Percentiles rank a stretch among this genome's conserved stretches.
phyloP scores from a whole-genome alignment of 768 basidiomycete genomes.

The Ramaria rubella region DNA sequence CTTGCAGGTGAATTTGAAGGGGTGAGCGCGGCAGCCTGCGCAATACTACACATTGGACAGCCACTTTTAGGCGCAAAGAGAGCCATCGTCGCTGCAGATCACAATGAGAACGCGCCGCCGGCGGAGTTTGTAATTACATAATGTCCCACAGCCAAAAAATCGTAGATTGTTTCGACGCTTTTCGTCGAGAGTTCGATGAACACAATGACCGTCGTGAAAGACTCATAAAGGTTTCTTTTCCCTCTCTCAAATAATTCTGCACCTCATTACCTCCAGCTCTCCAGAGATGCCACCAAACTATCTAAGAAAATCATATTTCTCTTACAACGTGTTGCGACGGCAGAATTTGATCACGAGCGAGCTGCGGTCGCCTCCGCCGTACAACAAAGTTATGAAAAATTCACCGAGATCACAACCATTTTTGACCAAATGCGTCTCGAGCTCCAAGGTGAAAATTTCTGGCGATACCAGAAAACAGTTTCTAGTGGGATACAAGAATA shows the following conservation, averaged over 20 bases:
- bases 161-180: conserved; percentile 44
- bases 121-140: neutral
- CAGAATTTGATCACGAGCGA: conserved; percentile 28
- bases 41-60: conserved; percentile 73
- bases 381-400: conserved; percentile 47
- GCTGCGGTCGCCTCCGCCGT: conserved; percentile 38
- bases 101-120: neutral
- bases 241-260: neutral
- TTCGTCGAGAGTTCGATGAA: conserved; percentile 70
- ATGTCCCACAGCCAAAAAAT: conserved; percentile 8
- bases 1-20: conserved; percentile 38
- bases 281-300: conserved; percentile 82
- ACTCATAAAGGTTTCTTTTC: conserved; percentile 70
- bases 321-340: conserved; percentile 65
- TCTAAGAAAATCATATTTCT: conserved; percentile 95
- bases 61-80: conserved; percentile 58
- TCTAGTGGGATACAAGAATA: conserved; percentile 90
- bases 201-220: conserved; percentile 85
- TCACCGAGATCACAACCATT: conserved; percentile 56
- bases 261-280: conserved; percentile 39
- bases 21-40: conserved; percentile 45
- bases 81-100: conserved; percentile 26
- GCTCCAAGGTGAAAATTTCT: conserved; percentile 61
- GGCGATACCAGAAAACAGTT: conserved; percentile 68
- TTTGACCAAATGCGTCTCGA: conserved; percentile 60